Base-by-base conservation (phyloP, 305 asterid genomes). In the Withania somnifera region DNA sequence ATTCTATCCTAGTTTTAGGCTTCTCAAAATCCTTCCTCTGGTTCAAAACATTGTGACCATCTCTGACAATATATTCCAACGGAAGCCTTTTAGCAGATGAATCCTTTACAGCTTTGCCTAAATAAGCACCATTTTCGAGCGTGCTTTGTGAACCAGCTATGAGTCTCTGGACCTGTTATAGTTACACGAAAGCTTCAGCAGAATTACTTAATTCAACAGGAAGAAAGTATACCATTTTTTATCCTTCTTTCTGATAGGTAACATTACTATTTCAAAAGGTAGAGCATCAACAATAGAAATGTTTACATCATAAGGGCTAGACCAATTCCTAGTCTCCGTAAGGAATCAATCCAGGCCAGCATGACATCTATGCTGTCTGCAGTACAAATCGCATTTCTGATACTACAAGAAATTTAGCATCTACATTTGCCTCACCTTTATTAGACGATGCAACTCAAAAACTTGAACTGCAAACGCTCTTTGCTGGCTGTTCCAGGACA, bases 371-470 rank as follows among this genome's bases (percentile, higher is more conserved):
- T 66, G 24, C 6, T 9, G 51, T 66, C 28, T 66, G 14, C 30
- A n/a, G 17, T 32, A 34, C 5, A 36, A 66, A 69, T 22, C 10
- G 13, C 56, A 22, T 40, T 60, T 69, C 36, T 42, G 13, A 42
- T 20, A 42, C 3, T 19, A 38, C 5, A 19, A 68, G 19, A 68
- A 68, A 68, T 6, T 28, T 36, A 68, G 77, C 77, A 32, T 68
- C 77, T 38, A 68, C 11, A 68, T 6, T 22, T 34, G 32, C 14
- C 81, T 63, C 81, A 93, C 99, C 98, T 91, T 89, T 47, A 95
- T 83, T 84, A 95, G 82, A 87, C 94, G 86, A 84, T 94, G 97
- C 97, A 95, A 88, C 93, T 95, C 99, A 36, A 95, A 95, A 28
- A 94, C 89, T 92, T 95, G 99, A 87, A 91, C 91, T 8, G 97